These are phyloP conservation scores for Pleoardoris graminearum DNA, from an alignment of 2,329 filamentous ascomycete species.

Conservation along the genomic window DNA sequence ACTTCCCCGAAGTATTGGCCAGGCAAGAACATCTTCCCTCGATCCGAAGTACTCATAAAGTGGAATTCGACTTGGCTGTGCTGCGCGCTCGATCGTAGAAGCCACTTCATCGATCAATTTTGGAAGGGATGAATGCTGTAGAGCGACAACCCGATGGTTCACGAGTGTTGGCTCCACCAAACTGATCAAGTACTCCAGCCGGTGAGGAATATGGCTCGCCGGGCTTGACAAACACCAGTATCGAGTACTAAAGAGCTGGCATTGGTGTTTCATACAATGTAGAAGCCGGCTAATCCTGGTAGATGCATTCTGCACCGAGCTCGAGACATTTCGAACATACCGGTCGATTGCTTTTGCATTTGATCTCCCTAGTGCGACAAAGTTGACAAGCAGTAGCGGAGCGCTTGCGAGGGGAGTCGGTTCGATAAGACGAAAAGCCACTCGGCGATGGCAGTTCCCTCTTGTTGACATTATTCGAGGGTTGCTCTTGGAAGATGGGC, in stretches of 20 bases:
- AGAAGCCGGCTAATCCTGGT: slow-evolving; percentile 4
- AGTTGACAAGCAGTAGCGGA: slow-evolving; percentile 13
- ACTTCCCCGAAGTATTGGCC: slow-evolving; percentile 36
- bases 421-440: neutral
- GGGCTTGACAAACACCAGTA: neutral
- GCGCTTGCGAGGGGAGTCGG: slow-evolving; percentile 7
- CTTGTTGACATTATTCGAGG: neutral
- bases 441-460: neutral
- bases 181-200: neutral
- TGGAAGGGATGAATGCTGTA: neutral
- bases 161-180: slow-evolving; percentile 4
- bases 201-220: neutral
- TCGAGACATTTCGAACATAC: slow-evolving; percentile 17
- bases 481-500: neutral
- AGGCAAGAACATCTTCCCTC: slow-evolving; percentile 32
- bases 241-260: neutral
- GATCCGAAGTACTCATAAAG: neutral
- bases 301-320: slow-evolving; percentile 15
- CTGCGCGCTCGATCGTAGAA: neutral
- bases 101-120: neutral
- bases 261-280: slow-evolving; percentile 6
- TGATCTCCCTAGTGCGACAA: slow-evolving; percentile 15
- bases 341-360: slow-evolving; percentile 21
- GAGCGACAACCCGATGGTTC: neutral
- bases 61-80: neutral